Conservation (phyloP, 1,284 basidiomycete genomes). For the Cryptococcus amylolentus region DNA sequence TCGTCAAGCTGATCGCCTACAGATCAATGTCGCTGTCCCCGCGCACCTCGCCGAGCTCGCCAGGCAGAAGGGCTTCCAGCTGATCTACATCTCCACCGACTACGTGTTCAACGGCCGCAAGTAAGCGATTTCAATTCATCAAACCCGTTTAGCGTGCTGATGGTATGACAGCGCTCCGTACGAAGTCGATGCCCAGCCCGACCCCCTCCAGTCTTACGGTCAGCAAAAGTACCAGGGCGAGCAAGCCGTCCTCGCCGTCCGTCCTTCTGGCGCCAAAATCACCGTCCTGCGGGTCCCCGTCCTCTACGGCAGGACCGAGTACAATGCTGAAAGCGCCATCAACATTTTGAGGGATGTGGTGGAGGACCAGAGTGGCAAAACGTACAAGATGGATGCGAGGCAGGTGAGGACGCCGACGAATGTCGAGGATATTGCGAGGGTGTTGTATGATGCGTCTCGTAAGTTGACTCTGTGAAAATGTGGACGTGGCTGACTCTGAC, state of each 20-base stretch:
- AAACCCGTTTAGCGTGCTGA: background rate
- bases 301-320: slow-evolving; percentile 50
- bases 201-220: slow-evolving; percentile 54
- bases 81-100: slow-evolving; percentile 54
- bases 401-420: slow-evolving; percentile 53
- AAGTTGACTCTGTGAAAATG: slow-evolving; percentile 7
- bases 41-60: slow-evolving; percentile 45
- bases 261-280: slow-evolving; percentile 29
- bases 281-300: slow-evolving; percentile 51
- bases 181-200: slow-evolving; percentile 46
- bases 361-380: slow-evolving; percentile 50
- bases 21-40: slow-evolving; percentile 53
- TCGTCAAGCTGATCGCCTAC: background rate
- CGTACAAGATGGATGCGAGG: slow-evolving; percentile 51
- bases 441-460: slow-evolving; percentile 48
- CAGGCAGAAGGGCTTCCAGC: slow-evolving; percentile 34
- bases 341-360: slow-evolving; percentile 52
- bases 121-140: slow-evolving; percentile 19
- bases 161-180: slow-evolving; percentile 50
- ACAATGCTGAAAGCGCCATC: slow-evolving; percentile 52
- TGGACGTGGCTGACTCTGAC: background rate
- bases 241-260: slow-evolving; percentile 32
- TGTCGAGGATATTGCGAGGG: slow-evolving; percentile 51
- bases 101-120: slow-evolving; percentile 48
- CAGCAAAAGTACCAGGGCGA: slow-evolving; percentile 47